These are phyloP conservation scores for Apiospora rasikravindrae DNA, from an alignment of 2,329 filamentous ascomycete species.

Conservation along the genomic window DNA sequence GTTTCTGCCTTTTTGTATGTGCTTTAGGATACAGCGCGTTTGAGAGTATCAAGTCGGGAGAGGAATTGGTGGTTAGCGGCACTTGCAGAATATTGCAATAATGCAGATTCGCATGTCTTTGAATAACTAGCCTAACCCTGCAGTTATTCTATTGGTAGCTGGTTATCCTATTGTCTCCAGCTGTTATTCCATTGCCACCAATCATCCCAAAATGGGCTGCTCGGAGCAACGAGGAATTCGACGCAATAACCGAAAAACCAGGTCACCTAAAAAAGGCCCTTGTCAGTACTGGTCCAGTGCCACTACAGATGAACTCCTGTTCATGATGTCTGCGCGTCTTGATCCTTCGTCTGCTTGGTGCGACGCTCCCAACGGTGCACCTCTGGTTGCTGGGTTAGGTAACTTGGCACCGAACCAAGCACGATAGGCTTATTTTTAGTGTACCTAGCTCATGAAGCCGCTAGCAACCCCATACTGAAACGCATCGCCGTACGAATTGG, in stretches of 20 bases:
- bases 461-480: neutral
- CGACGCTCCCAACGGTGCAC: neutral
- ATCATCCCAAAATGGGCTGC: too few relatives aligned
- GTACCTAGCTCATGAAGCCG: neutral
- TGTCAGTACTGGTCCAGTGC: too few relatives aligned
- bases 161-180: too few relatives aligned
- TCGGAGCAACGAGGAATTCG: too few relatives aligned
- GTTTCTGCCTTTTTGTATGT: neutral
- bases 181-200: too few relatives aligned
- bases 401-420: neutral
- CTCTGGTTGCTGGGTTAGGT: neutral
- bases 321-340: neutral
- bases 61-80: neutral
- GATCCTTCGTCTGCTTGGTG: neutral
- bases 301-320: neutral
- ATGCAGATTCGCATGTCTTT: neutral
- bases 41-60: neutral
- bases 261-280: too few relatives aligned
- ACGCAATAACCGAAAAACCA: too few relatives aligned
- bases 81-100: neutral
- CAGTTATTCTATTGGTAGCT: too few relatives aligned
- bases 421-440: neutral
- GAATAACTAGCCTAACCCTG: neutral
- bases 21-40: neutral
- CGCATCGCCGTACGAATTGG: neutral